phyloP scores from a whole-genome alignment of 1,284 basidiomycete genomes.

The Xerocomus cyaneibrunnescens region DNA sequence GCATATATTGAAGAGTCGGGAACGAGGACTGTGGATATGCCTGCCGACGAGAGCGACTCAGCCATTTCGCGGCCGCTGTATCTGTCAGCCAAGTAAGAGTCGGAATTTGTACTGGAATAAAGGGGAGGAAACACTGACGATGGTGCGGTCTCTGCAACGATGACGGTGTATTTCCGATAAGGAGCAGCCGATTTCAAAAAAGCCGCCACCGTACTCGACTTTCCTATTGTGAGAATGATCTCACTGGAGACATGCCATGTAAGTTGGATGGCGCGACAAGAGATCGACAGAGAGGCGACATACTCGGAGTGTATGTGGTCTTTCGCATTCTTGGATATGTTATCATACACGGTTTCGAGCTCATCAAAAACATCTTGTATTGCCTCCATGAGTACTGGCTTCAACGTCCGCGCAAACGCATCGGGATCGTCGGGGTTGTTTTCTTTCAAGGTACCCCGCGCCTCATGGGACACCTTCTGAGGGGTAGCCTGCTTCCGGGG shows the following conservation, averaged over 20 bases:
- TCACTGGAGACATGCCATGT: conserved; percentile 56
- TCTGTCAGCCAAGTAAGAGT: conserved; percentile 39
- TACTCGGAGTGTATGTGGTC: conserved; percentile 98
- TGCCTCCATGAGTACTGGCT: conserved; percentile 84
- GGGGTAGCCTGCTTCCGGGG: conserved; percentile 57
- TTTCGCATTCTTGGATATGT: conserved; percentile 90
- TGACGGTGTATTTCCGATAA: conserved; percentile 92
- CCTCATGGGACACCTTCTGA: conserved; percentile 47
- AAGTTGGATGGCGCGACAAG: background rate
- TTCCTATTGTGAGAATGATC: conserved; percentile 94
- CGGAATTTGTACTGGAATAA: background rate
- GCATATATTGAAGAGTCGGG: conserved; percentile 95
- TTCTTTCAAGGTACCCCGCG: conserved; percentile 56
- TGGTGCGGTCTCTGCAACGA: conserved; percentile 94
- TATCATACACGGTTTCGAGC: conserved; percentile 93
- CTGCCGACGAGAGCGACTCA: conserved; percentile 68
- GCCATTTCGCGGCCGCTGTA: conserved; percentile 89
- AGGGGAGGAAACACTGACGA: conserved; percentile 51
- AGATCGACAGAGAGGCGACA: conserved; percentile 31
- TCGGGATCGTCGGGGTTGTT: conserved; percentile 72
- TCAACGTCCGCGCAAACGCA: conserved; percentile 66
- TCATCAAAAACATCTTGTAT: conserved; percentile 95
- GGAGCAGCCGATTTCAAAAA: conserved; percentile 92
- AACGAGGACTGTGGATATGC: conserved; percentile 92
- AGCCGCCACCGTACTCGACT: conserved; percentile 90